phyloP scores from a whole-genome alignment of 345 rosid genomes.

The Anastatica hierochuntica region DNA sequence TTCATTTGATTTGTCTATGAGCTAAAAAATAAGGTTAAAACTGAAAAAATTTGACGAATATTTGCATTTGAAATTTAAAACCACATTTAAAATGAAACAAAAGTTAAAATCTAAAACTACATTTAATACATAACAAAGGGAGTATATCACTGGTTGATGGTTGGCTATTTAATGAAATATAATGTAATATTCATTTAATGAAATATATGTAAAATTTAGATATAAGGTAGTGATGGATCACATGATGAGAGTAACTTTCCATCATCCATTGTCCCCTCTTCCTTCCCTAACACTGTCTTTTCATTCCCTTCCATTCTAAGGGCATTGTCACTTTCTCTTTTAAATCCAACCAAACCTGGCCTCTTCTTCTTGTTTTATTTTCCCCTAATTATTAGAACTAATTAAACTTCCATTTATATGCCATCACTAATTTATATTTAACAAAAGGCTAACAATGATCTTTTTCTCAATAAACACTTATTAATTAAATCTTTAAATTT shows the following conservation, averaged over 20 bases:
- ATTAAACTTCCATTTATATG: not conserved
- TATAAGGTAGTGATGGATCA: conserved; percentile 17
- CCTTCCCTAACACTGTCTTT: conserved; percentile 28
- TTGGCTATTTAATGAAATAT: too few species aligned
- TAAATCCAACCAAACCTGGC: conserved; percentile 23
- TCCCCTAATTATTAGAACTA: conserved; percentile 9
- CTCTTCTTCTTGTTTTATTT: conserved; percentile 26
- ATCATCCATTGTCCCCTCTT: conserved; percentile 29
- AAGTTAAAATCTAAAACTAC: too few species aligned
- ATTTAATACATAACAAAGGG: too few species aligned
- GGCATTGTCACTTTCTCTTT: conserved; percentile 30
- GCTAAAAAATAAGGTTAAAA: too few species aligned
- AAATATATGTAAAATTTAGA: conserved; percentile 7
- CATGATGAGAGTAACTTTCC: conserved; percentile 29
- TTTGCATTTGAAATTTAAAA: too few species aligned
- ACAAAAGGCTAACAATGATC: too few species aligned
- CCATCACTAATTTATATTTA: not conserved
- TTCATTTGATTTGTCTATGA: too few species aligned
- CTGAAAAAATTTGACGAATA: too few species aligned
- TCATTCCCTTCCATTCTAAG: conserved; percentile 29
- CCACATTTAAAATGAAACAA: too few species aligned
- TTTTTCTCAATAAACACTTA: too few species aligned
- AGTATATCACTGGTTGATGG: too few species aligned
- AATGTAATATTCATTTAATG: not conserved
- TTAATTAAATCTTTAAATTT: not conserved